A percentile compares a stretch with the other conserved stretches of the same genome.
Conservation (phyloP, 1,284 basidiomycete genomes). For the Nidula niveotomentosa region DNA sequence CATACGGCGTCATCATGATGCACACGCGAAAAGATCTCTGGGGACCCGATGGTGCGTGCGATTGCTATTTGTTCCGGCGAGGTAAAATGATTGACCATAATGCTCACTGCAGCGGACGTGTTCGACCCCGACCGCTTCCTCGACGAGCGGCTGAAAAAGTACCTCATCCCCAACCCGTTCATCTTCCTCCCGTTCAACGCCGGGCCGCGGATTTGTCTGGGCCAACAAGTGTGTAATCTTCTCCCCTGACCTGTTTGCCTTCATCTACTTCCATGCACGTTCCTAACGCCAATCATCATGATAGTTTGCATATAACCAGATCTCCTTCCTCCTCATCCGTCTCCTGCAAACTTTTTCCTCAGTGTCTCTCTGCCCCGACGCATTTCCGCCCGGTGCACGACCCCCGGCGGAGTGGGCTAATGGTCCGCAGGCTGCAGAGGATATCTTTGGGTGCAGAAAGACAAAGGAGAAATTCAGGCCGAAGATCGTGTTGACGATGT, state of each 20-base stretch:
- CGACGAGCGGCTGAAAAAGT: slow-evolving; percentile 50
- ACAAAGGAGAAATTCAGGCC: slow-evolving; percentile 32
- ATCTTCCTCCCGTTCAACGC: slow-evolving; percentile 65
- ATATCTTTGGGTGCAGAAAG: slow-evolving; percentile 23
- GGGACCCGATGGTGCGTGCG: slow-evolving; percentile 38
- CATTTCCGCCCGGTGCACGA: slow-evolving; percentile 28
- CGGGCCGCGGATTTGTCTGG: slow-evolving; percentile 59
- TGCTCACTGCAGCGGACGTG: slow-evolving; percentile 16
- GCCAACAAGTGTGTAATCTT: slow-evolving; percentile 42
- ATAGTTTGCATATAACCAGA: slow-evolving; percentile 40
- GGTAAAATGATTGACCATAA: neutral
- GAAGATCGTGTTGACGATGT: neutral
- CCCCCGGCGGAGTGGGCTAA: slow-evolving; percentile 35
- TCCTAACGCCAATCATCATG: neutral
- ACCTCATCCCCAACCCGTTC: slow-evolving; percentile 54
- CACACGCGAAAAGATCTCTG: slow-evolving; percentile 42
- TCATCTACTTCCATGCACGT: neutral
- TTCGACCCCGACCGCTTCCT: slow-evolving; percentile 64
- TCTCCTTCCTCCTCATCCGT: slow-evolving; percentile 36
- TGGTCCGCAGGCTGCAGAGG: slow-evolving; percentile 1
- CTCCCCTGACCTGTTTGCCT: neutral
- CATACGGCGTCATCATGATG: slow-evolving; percentile 31
- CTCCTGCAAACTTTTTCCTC: slow-evolving; percentile 44
- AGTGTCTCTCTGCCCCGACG: slow-evolving; percentile 41
- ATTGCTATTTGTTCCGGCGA: neutral